Conservation (phyloP, 176 grass and related monocot species). For the Eremochloa ophiuroides region DNA sequence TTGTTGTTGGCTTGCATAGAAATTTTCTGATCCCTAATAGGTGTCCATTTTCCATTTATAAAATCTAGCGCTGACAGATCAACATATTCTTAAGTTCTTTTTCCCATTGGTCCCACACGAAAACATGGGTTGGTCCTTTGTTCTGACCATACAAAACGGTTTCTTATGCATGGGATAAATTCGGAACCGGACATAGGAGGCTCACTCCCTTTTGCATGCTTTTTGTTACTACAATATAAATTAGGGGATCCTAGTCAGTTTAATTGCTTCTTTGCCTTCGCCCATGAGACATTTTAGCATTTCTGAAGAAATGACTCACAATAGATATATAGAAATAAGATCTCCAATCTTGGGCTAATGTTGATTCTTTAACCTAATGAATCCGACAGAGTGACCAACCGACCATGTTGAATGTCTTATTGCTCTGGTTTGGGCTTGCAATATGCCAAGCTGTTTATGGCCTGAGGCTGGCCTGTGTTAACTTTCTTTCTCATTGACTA, state of each 20-base stretch:
- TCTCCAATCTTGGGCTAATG: background rate
- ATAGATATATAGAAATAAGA: background rate
- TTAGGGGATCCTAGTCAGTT: background rate
- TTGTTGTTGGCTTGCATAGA: background rate
- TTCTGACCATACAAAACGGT: background rate
- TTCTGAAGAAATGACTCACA: background rate
- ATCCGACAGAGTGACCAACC: background rate
- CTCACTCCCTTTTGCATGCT: too few species aligned
- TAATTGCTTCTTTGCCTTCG: background rate
- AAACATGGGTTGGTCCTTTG: background rate
- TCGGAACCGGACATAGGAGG: background rate
- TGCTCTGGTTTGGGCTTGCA: background rate
- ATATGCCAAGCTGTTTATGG: background rate
- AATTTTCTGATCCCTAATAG: background rate
- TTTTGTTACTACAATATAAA: background rate
- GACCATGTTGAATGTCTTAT: background rate
- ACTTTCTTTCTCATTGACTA: background rate
- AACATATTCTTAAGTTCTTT: background rate
- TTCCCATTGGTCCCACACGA: background rate
- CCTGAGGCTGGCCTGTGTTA: background rate
- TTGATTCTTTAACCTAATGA: background rate
- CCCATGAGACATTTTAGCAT: background rate
- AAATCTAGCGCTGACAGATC: too few species aligned
- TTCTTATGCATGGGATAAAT: background rate
- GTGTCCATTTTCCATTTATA: background rate